Base-by-base conservation (phyloP, 2,329 filamentous ascomycete species). In the Tolypocladium tundrense region DNA sequence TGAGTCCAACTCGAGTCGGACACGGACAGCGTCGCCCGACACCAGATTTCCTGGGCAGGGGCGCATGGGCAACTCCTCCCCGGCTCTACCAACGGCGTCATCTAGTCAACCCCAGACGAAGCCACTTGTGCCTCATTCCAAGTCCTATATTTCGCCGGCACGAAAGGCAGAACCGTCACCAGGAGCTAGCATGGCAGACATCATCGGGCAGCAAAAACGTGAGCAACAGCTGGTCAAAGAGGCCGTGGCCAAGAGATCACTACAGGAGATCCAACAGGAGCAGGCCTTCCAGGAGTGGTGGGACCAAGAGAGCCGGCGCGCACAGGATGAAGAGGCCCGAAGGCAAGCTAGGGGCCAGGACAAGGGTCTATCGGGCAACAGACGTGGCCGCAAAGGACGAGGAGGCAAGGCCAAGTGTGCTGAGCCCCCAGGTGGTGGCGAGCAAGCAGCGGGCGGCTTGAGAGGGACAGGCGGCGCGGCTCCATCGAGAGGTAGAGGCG, bases 281-380 rank as follows among this genome's bases (percentile, higher is more conserved):
- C 94, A 99, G 69, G 91, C 91, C 55, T 99, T 99, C 69, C 90
- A 97, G 69, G 87, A 95, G 69, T 96, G 92, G 91, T 96, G 91
- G 91, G 90, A 95, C 63, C 86, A 88, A 61, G 92, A 96, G 71
- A 91, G 87, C 65, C 80, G 81, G 60, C 80, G 88, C 35, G 83
- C 88, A 42, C 86, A 87, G 62, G 83, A 87, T 63, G 84, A 85
- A 60, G 81, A 83, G 60, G 77, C 78, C 3, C 68, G 73, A 51
- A 70, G 74, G 54, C 67, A 70, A 31, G 68, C 67, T 40, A 72
- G 71, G 59, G 72, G 74, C 51, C 75, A 80, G 63, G 75, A 70
- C 57, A 70, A 73, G 67, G 68, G 69, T 61, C 54, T 61, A 13
- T 64, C 63, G 54, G 66, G 68, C 37, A 64, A 65, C 35, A 66